Percentiles rank a stretch among this genome's conserved stretches.
phyloP scores from a whole-genome alignment of 768 basidiomycete species.

The Artomyces pyxidatus region DNA sequence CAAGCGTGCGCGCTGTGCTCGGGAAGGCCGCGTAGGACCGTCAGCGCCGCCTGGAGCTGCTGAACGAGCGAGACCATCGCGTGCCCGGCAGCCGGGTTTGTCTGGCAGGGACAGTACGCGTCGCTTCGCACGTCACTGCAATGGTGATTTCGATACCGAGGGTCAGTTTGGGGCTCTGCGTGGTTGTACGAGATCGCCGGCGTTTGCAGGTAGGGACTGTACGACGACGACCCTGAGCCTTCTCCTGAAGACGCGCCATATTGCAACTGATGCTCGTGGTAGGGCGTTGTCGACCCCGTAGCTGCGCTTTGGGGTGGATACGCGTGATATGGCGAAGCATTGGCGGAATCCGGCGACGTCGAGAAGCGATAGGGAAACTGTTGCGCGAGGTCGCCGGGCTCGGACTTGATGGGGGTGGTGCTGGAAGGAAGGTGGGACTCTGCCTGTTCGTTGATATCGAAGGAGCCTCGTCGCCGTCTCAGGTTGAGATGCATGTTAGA shows the following conservation, averaged over 20 bases:
- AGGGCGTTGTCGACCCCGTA: not conserved
- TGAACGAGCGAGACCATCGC: constrained; percentile 11
- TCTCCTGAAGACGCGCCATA: constrained; percentile 9
- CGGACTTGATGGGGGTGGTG: constrained; percentile 46
- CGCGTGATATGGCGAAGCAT: constrained; percentile 16
- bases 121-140: constrained; percentile 8
- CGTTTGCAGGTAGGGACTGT: constrained; percentile 16
- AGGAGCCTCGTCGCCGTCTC: constrained; percentile 17
- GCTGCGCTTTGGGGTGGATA: constrained; percentile 10
- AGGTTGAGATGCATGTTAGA: constrained; percentile 19
- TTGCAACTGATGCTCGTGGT: constrained; percentile 9
- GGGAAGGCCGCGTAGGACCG: constrained; percentile 12
- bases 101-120: constrained; percentile 11
- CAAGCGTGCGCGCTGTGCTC: constrained; percentile 13
- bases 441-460: constrained; percentile 15
- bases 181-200: constrained; percentile 7
- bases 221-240: constrained; percentile 14
- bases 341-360: constrained; percentile 16
- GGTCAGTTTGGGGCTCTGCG: constrained; percentile 8
- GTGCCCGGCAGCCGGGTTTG: constrained; percentile 13
- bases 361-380: constrained; percentile 19
- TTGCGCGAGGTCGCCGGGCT: constrained; percentile 13
- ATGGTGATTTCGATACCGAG: constrained; percentile 8
- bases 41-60: constrained; percentile 11
- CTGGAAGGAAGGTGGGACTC: constrained; percentile 20